These are phyloP conservation scores for Picochlorum costavermella DNA, from an alignment of 139 green algal genomes.

Conservation along the genomic window DNA sequence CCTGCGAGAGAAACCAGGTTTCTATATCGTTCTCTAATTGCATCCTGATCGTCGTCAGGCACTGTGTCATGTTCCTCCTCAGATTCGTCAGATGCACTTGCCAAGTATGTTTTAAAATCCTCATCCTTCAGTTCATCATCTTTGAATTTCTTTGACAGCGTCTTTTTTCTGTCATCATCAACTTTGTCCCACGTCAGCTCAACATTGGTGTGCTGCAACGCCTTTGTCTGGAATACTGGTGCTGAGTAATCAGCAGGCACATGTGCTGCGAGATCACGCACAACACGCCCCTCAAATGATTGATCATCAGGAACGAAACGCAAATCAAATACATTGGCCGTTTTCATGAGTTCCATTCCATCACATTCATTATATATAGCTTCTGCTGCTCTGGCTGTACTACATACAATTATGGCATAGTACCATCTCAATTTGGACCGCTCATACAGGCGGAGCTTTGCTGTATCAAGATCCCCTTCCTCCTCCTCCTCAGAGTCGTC, in stretches of 20 bases:
- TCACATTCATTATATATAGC: conserved; percentile 83
- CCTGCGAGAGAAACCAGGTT: conserved; percentile 24
- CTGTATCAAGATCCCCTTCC: conserved; percentile 43
- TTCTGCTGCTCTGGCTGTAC: conserved; percentile 51
- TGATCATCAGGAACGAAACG: conserved; percentile 80
- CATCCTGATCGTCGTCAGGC: conserved; percentile 23
- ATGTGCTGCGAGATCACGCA: conserved; percentile 47
- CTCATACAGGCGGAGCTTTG: conserved; percentile 76
- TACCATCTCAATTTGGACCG: conserved; percentile 70
- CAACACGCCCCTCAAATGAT: conserved; percentile 53
- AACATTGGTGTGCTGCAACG: conserved; percentile 83
- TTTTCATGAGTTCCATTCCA: conserved; percentile 71
- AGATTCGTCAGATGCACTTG: conserved; percentile 17
- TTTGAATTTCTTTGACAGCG: conserved; percentile 43
- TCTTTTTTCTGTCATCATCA: conserved; percentile 56
- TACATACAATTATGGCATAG: conserved; percentile 76
- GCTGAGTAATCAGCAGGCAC: conserved; percentile 70
- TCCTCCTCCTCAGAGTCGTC: conserved; percentile 16
- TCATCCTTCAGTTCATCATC: conserved; percentile 79
- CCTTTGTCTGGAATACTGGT: conserved; percentile 61
- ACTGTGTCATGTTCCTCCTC: conserved; percentile 31
- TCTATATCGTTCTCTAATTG: conserved; percentile 40
- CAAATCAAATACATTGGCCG: conserved; percentile 73
- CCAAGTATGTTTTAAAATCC: conserved; percentile 82
- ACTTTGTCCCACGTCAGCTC: conserved; percentile 89